Evolutionary conservation across 345 rosid genomes (phyloP).

Genomic region (Barbarea vulgaris): DNA sequence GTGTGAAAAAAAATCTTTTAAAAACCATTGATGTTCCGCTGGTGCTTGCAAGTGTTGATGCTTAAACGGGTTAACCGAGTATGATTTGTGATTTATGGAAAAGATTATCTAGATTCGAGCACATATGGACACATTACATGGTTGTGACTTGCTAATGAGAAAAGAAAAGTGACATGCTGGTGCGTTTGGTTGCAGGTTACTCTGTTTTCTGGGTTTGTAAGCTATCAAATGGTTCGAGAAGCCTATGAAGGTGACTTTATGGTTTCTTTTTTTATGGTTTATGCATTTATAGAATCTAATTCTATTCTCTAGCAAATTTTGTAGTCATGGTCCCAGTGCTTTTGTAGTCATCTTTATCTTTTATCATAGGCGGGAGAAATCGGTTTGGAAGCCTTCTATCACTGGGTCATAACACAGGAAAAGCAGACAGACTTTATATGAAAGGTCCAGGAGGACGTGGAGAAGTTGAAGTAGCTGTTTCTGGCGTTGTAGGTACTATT

Average conservation of each 20-base stretch:
- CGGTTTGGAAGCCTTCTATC: conserved; percentile 83
- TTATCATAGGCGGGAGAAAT: conserved; percentile 69
- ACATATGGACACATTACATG: conserved; percentile 12
- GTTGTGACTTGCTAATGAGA: not conserved
- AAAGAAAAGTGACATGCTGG: not conserved
- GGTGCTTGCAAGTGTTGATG: not conserved
- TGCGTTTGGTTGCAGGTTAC: conserved; percentile 73
- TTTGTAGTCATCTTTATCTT: not conserved
- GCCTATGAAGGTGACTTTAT: conserved; percentile 80
- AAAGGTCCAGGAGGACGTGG: conserved; percentile 99
- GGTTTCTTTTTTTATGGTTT: not conserved
- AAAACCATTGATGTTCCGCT: not conserved
- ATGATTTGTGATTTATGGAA: not conserved
- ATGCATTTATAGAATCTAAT: not conserved
- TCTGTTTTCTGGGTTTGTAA: conserved; percentile 96
- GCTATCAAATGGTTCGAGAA: conserved; percentile 98
- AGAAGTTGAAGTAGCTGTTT: conserved; percentile 97
- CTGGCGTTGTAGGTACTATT: conserved; percentile 78
- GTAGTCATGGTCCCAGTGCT: conserved; percentile 8
- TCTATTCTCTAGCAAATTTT: not conserved
- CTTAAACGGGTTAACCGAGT: not conserved
- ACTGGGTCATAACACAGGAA: conserved; percentile 67
- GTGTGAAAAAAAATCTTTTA: not conserved
- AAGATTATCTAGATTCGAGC: not conserved
- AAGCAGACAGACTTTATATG: conserved; percentile 91